Evolutionary conservation across 2,329 filamentous ascomycete species (phyloP).

Genomic region (Cadophora gregata): DNA sequence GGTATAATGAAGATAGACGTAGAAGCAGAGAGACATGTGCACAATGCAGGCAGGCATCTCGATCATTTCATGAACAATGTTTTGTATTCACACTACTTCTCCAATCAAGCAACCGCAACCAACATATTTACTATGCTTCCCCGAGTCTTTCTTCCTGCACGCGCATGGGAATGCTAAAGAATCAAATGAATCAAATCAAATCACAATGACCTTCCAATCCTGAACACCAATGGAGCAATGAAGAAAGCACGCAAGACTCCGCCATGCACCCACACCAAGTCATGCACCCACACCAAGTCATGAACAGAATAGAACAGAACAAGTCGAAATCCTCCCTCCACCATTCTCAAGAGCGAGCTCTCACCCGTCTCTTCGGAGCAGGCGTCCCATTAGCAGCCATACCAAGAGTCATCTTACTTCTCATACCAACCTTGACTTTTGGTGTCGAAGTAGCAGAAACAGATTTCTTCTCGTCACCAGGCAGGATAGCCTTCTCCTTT

Average conservation of each 20-base stretch:
- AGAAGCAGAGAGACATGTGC: not conserved
- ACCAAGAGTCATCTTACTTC: constrained; percentile 40
- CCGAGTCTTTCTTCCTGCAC: not conserved
- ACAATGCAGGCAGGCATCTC: not conserved
- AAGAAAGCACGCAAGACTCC: not conserved
- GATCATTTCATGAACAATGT: not conserved
- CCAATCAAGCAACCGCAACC: not conserved
- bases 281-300: not conserved
- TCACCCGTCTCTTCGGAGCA: constrained; percentile 40
- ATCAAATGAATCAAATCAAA: constrained; percentile 12
- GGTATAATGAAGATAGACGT: not conserved
- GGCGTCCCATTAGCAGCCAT: constrained; percentile 44
- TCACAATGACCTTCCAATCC: not conserved
- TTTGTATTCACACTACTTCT: not conserved
- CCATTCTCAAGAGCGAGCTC: constrained; percentile 16
- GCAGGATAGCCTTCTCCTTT: constrained; percentile 11
- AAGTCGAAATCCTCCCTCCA: not conserved
- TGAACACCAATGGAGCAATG: not conserved
- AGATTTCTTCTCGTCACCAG: constrained; percentile 34
- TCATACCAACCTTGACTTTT: constrained; percentile 38
- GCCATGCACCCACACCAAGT: not conserved
- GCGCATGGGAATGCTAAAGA: not conserved
- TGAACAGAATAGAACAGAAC: not conserved
- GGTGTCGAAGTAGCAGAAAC: constrained; percentile 33
- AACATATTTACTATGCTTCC: not conserved